phyloP scores from a whole-genome alignment of 73 alveolate genomes.

The Uronychia setigera region DNA sequence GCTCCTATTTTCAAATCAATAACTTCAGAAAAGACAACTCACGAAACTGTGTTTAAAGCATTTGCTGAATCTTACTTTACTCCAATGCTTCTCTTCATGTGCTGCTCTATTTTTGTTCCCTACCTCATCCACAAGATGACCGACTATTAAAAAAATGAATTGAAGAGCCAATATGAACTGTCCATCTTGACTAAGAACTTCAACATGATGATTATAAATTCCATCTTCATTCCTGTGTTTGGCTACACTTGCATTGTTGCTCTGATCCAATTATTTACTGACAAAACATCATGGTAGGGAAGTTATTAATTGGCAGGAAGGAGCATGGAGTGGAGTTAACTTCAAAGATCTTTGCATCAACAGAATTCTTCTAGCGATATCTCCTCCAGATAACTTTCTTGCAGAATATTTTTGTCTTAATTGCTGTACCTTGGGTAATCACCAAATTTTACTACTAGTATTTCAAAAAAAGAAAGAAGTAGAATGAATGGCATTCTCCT shows the following conservation, averaged over 20 bases:
- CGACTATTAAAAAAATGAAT: neutral
- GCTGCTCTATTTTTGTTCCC: slow-evolving; percentile 12
- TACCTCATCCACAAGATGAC: slow-evolving; percentile 14
- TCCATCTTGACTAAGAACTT: slow-evolving; percentile 9
- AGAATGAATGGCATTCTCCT: neutral
- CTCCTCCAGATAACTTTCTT: slow-evolving; percentile 19
- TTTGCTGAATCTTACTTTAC: slow-evolving; percentile 4
- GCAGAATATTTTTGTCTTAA: neutral
- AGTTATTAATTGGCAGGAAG: slow-evolving; percentile 9
- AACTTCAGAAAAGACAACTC: neutral
- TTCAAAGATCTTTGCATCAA: neutral
- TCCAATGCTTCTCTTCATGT: slow-evolving; percentile 16
- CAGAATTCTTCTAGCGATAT: slow-evolving; percentile 20
- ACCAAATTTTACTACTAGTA: neutral
- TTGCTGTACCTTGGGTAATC: neutral
- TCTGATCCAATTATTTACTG: neutral
- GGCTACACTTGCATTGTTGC: slow-evolving; percentile 6
- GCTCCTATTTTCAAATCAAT: slow-evolving; percentile 10
- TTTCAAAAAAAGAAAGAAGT: neutral
- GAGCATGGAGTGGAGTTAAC: slow-evolving; percentile 5
- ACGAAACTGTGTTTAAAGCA: neutral
- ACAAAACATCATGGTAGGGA: neutral
- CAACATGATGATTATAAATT: slow-evolving; percentile 6
- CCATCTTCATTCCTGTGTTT: slow-evolving; percentile 10
- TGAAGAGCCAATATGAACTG: slow-evolving; percentile 8